Evolutionary conservation across 768 basidiomycete species (phyloP).

Genomic region (Auricularia sp.): DNA sequence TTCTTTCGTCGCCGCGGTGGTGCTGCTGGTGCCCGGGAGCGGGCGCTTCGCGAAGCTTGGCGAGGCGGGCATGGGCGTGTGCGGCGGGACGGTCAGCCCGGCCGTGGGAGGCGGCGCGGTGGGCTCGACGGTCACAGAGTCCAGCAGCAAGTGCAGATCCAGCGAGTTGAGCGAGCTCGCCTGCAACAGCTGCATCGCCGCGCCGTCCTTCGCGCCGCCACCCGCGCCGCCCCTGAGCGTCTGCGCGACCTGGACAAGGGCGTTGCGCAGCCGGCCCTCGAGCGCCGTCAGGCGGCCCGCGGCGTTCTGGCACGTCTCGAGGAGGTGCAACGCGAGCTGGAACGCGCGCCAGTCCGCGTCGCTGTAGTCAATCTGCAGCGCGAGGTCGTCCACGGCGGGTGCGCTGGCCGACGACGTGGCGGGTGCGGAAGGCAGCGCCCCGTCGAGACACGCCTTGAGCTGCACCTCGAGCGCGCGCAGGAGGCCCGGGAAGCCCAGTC

Average conservation of each 20-base stretch:
- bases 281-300: constrained; percentile 58
- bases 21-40: neutral
- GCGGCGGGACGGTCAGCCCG: neutral
- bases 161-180: constrained; percentile 80
- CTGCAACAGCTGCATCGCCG: constrained; percentile 54
- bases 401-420: constrained; percentile 24
- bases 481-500: constrained; percentile 70
- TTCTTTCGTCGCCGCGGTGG: neutral
- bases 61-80: neutral
- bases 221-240: constrained; percentile 49
- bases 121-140: constrained; percentile 38
- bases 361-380: constrained; percentile 68
- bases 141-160: constrained; percentile 57
- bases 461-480: constrained; percentile 57
- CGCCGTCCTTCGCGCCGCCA: constrained; percentile 49
- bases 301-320: constrained; percentile 69
- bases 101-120: constrained; percentile 12
- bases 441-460: constrained; percentile 6
- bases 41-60: neutral
- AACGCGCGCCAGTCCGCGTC: constrained; percentile 83
- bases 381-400: constrained; percentile 49
- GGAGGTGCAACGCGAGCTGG: constrained; percentile 70
- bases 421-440: constrained; percentile 17
- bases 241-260: constrained; percentile 48
- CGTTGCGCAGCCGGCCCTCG: constrained; percentile 56